Conservation (phyloP, 169 alveolate genomes). For the Babesia gibsoni region DNA sequence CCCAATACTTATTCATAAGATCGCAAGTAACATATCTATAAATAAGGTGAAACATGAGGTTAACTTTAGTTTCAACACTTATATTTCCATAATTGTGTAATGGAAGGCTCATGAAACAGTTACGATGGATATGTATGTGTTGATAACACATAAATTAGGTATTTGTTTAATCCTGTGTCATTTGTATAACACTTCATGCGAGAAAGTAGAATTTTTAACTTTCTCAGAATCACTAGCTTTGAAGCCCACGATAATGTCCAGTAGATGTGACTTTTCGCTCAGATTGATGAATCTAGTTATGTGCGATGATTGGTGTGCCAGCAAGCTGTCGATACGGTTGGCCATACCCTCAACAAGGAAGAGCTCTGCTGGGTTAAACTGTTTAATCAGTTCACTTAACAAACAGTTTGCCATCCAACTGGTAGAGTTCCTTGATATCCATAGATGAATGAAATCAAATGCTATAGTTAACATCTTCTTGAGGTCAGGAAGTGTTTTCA, state of each 20-base stretch:
- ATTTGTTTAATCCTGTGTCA: not conserved
- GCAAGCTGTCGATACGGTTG: conserved; percentile 44
- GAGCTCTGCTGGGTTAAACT: conserved; percentile 39
- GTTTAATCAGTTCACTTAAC: conserved; percentile 32
- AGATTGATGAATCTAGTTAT: conserved; percentile 41
- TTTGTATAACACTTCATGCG: conserved; percentile 41
- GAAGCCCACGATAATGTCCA: conserved; percentile 50
- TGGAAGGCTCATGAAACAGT: not conserved
- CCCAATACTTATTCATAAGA: too few species aligned
- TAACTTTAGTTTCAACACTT: too few species aligned
- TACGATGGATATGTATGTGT: not conserved
- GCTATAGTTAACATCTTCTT: conserved; percentile 23
- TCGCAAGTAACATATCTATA: too few species aligned
- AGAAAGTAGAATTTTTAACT: not conserved
- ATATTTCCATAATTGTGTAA: too few species aligned
- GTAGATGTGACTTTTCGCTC: conserved; percentile 56
- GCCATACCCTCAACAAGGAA: conserved; percentile 58
- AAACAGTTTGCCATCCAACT: conserved; percentile 50
- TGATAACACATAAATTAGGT: too few species aligned
- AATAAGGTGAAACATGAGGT: too few species aligned
- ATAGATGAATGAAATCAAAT: conserved; percentile 50
- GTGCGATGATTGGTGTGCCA: conserved; percentile 52
- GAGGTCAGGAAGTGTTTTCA: not conserved
- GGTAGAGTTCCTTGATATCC: conserved; percentile 51
- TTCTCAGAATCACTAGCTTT: not conserved